phyloP scores from a whole-genome alignment of 805 yeast genomes.

The Teunomyces atbi region DNA sequence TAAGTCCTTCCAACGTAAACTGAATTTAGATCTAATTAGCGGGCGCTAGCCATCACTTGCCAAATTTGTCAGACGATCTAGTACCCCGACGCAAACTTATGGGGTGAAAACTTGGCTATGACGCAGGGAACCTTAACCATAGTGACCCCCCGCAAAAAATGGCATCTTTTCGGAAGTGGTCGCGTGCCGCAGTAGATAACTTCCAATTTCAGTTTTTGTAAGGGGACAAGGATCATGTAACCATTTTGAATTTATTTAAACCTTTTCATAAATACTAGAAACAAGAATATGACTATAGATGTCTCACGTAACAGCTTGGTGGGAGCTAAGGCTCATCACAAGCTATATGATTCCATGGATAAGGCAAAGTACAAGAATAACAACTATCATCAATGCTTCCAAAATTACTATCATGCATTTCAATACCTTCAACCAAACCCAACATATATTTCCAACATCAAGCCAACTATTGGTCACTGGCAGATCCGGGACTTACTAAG shows the following conservation, averaged over 20 bases:
- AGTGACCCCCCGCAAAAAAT: slow-evolving; percentile 4
- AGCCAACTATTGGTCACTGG: slow-evolving; percentile 58
- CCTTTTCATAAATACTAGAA: neutral
- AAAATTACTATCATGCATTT: slow-evolving; percentile 42
- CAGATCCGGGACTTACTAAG: slow-evolving; percentile 76
- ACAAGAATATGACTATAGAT: slow-evolving; percentile 6
- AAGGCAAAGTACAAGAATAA: slow-evolving; percentile 3
- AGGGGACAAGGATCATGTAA: slow-evolving; percentile 2
- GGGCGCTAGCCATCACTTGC: neutral
- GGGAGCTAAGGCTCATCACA: slow-evolving; percentile 1
- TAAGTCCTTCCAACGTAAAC: neutral
- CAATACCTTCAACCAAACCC: slow-evolving; percentile 38
- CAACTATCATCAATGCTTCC: slow-evolving; percentile 31
- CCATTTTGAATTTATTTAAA: neutral
- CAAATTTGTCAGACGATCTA: neutral
- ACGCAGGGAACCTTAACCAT: slow-evolving; percentile 1
- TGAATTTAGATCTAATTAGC: neutral
- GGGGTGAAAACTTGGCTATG: neutral
- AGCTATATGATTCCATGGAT: neutral
- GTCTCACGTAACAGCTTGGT: neutral
- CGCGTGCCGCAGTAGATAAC: neutral
- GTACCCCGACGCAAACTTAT: neutral
- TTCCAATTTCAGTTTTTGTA: neutral
- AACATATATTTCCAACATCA: slow-evolving; percentile 29
- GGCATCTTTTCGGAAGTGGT: neutral